Percentiles rank a stretch among this genome's conserved stretches.
phyloP scores from a whole-genome alignment of 495 filamentous ascomycete genomes.

The Symbiotaphrina buchneri region DNA sequence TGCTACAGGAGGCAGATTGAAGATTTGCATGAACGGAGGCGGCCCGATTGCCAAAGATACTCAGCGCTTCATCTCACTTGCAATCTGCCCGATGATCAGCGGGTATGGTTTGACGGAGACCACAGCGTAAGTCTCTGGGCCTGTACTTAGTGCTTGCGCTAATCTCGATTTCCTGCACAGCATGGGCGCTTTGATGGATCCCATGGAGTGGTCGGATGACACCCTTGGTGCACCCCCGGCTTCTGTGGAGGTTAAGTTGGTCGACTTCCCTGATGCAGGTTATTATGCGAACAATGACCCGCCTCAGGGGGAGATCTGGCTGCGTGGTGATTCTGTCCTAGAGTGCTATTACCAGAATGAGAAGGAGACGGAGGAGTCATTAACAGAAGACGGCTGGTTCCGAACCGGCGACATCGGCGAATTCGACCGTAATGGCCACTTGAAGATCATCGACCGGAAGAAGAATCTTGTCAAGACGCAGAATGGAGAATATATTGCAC shows the following conservation, averaged over 20 bases:
- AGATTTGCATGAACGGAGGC: slow-evolving; percentile 70
- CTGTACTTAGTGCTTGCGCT: slow-evolving; percentile 1
- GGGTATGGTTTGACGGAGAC: slow-evolving; percentile 98
- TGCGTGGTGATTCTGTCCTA: slow-evolving; percentile 57
- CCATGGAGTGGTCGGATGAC: slow-evolving; percentile 66
- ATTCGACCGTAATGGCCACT: slow-evolving; percentile 59
- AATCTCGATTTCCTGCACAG: slow-evolving; percentile 6
- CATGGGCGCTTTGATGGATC: slow-evolving; percentile 84
- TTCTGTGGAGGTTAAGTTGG: slow-evolving; percentile 75
- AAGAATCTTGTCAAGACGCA: slow-evolving; percentile 95
- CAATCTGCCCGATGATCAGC: slow-evolving; percentile 68
- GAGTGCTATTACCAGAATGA: slow-evolving; percentile 61
- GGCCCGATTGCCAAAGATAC: slow-evolving; percentile 74
- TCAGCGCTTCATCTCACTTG: slow-evolving; percentile 71
- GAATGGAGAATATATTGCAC: slow-evolving; percentile 92
- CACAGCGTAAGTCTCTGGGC: slow-evolving; percentile 23
- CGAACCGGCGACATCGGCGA: slow-evolving; percentile 91
- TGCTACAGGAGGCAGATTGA: slow-evolving; percentile 62
- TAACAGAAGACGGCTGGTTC: slow-evolving; percentile 76
- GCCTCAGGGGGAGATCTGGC: slow-evolving; percentile 89
- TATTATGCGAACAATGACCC: slow-evolving; percentile 73
- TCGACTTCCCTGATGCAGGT: slow-evolving; percentile 86
- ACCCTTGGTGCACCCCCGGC: slow-evolving; percentile 67
- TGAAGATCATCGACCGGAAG: slow-evolving; percentile 88
- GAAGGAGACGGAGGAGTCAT: slow-evolving; percentile 55